Evolutionary conservation across 257 asterid species (phyloP), one percentile per base, ranked within the genome.

Genomic region (Fraxinus quadrangulata): DNA sequence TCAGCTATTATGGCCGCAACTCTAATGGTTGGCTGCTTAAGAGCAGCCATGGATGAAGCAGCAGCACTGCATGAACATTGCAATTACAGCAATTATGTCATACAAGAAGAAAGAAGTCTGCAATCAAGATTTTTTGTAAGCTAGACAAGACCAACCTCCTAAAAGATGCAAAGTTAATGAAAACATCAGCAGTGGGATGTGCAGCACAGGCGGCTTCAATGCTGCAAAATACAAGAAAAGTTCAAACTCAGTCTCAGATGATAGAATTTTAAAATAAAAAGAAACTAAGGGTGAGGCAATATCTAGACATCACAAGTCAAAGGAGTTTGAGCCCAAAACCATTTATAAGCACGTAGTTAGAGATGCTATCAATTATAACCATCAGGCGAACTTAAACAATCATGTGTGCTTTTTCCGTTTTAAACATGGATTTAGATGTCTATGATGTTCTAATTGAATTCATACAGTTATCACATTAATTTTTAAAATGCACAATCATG

Each of bases 1-100:
- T 96, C 99, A 83, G 99, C 99, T 82, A 96, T 93, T 72, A 96
- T 96, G 81, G 99, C 98, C 36, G 83, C 98, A 80, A 96, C 98
- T 86, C 90, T 93, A 73, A 96, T 86, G 74, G 99, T 96, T 66
- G 97, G 98, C 85, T 93, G 99, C 92, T 96, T 96, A 78, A 96
- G 99, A 80, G 99, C 99, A 73, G 95, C 78, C 96, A 96, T 86
- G 78, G 99, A 92, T 80, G 99, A 93, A 85, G 97, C 98, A 74
- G 99, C 98, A 82, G 99, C 99, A 86, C 99, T 96, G 92, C 74
- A 87, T 28, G 69, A 63, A 79, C 39, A 81, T 80, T 77, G 74
- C 49, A 73, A 82, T 75, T 56, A 70, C 67, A 66, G 70, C 69
- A 12, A 72, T 77, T 78, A 80, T 78, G 67, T 59, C 67, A 75